Percentiles rank a stretch among this genome's conserved stretches.
phyloP scores from a whole-genome alignment of 257 asterid genomes.

The Solanum verrucosum region DNA sequence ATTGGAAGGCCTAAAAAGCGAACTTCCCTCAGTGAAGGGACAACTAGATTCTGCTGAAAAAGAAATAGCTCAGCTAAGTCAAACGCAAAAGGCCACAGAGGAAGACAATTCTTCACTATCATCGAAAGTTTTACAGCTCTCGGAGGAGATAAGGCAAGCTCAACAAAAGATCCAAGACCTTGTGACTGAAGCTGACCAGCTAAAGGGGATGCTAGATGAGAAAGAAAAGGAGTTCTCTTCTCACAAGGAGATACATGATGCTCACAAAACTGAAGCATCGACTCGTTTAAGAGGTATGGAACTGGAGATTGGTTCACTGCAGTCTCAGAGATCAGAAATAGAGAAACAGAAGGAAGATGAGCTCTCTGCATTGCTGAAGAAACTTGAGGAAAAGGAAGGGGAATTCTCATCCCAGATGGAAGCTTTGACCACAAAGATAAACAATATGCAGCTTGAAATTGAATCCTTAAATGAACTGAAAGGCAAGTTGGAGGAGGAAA shows the following conservation, averaged over 20 bases:
- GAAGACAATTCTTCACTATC: conserved; percentile 32
- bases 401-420: conserved; percentile 36
- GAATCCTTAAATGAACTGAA: conserved; percentile 39
- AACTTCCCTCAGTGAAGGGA: conserved; percentile 19
- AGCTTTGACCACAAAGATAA: conserved; percentile 33
- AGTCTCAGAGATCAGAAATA: conserved; percentile 39
- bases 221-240: conserved; percentile 52
- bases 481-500: conserved; percentile 43
- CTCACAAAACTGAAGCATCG: conserved; percentile 55
- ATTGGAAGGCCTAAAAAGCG: conserved; percentile 31
- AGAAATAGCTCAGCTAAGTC: conserved; percentile 37
- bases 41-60: conserved; percentile 32
- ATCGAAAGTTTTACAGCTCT: conserved; percentile 21
- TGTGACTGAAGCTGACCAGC: conserved; percentile 25
- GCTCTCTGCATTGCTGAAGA: conserved; percentile 41
- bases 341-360: conserved; percentile 58
- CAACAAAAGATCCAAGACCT: conserved; percentile 36
- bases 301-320: conserved; percentile 47
- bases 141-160: conserved; percentile 27
- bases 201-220: conserved; percentile 33
- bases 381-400: conserved; percentile 52
- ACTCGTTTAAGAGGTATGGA: conserved; percentile 58
- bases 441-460: conserved; percentile 35
- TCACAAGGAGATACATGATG: conserved; percentile 60
- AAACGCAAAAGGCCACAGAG: conserved; percentile 15